Percentiles rank a stretch among this genome's conserved stretches.
Conservation (phyloP, 2,329 filamentous ascomycete species). For the Fusarium xyrophilum region DNA sequence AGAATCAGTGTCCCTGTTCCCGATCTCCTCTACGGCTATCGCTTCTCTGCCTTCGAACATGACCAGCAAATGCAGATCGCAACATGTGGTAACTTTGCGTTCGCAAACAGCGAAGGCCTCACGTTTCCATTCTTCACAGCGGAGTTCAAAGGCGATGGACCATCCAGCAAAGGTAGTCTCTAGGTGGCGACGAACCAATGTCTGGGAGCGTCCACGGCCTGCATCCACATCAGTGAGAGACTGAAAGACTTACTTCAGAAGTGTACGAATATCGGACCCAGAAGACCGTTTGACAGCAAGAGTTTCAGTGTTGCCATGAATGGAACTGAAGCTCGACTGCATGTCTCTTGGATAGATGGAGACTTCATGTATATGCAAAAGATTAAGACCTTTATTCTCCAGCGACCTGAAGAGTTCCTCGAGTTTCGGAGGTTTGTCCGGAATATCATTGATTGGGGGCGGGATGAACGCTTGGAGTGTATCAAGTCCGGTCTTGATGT, state of each 20-base stretch:
- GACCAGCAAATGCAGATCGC: background rate
- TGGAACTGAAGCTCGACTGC: conserved; percentile 44
- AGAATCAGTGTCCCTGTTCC: conserved; percentile 6
- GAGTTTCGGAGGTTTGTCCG: conserved; percentile 45
- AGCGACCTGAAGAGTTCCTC: conserved; percentile 40
- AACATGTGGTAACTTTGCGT: background rate
- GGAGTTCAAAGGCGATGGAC: conserved; percentile 13
- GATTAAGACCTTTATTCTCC: conserved; percentile 42
- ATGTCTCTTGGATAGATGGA: conserved; percentile 44
- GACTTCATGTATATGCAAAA: background rate
- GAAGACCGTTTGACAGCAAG: conserved; percentile 31
- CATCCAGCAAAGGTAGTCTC: conserved; percentile 15
- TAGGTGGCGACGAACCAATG: conserved; percentile 48
- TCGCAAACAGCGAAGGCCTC: background rate
- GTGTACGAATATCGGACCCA: background rate
- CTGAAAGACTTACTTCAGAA: background rate
- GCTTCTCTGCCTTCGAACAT: background rate
- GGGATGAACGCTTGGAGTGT: conserved; percentile 36
- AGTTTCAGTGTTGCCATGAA: conserved; percentile 43
- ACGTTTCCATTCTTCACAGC: background rate
- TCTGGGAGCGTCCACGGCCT: conserved; percentile 43
- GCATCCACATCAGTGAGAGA: conserved; percentile 41
- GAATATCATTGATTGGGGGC: conserved; percentile 50
- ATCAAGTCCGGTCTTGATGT: conserved; percentile 33
- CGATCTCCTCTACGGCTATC: conserved; percentile 4